Evolutionary conservation across 306 rosid genomes (phyloP).

Genomic region (Leucaena leucocephala): DNA sequence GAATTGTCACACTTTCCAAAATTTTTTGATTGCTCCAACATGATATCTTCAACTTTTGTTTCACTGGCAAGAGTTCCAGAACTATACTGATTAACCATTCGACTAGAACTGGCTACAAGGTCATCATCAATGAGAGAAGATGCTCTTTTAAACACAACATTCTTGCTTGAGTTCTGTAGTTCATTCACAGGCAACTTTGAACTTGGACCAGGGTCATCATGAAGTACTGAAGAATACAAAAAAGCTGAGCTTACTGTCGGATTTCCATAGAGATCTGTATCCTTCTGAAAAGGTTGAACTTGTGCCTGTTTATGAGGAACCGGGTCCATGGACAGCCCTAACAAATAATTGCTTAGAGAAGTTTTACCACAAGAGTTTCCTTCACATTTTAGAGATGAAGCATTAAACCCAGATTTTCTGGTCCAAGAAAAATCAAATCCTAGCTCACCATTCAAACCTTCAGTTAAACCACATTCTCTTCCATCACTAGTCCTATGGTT

Average conservation of each 20-base stretch:
- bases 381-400: conserved; percentile 38
- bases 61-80: conserved; percentile 35
- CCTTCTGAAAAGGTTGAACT: conserved; percentile 41
- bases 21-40: conserved; percentile 34
- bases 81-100: conserved; percentile 46
- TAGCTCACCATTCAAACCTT: conserved; percentile 40
- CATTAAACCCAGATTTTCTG: conserved; percentile 42
- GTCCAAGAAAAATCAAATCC: conserved; percentile 39
- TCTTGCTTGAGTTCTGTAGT: conserved; percentile 42
- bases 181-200: conserved; percentile 44
- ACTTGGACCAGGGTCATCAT: conserved; percentile 35
- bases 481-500: conserved; percentile 38
- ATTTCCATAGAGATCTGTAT: conserved; percentile 41
- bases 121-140: conserved; percentile 56
- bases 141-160: conserved; percentile 34
- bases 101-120: conserved; percentile 39
- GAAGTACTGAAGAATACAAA: conserved; percentile 43
- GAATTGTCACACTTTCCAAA: conserved; percentile 37
- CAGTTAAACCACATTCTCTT: conserved; percentile 44
- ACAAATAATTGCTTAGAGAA: conserved; percentile 42
- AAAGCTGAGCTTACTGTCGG: conserved; percentile 36
- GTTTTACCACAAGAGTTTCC: conserved; percentile 35
- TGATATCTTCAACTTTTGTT: conserved; percentile 40
- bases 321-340: conserved; percentile 43
- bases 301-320: conserved; percentile 41